Evolutionary conservation across 192 early-diverging fungal species (phyloP).

Genomic region (Lunasporangiospora selenospora): DNA sequence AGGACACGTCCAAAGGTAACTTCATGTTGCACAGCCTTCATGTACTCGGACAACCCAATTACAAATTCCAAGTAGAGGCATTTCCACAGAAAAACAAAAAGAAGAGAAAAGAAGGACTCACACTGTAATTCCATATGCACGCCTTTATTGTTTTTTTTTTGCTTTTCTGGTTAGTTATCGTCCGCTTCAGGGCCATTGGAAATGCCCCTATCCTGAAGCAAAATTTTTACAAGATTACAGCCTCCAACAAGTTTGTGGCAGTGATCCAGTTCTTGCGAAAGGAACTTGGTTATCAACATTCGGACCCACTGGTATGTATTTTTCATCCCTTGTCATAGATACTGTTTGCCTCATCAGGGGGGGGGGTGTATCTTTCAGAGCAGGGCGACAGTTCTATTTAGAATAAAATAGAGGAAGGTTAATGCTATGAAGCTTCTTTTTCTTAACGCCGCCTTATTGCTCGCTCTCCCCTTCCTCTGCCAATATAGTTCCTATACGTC

Average conservation of each 20-base stretch:
- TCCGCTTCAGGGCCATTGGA: constrained; percentile 83
- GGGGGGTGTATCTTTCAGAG: too few relatives aligned
- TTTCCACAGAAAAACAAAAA: too few relatives aligned
- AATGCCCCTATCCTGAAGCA: constrained; percentile 93
- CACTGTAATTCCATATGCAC: too few relatives aligned
- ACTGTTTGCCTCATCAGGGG: too few relatives aligned
- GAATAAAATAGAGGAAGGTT: background rate
- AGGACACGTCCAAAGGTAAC: constrained; percentile 57
- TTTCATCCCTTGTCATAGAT: background rate
- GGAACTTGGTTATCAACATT: constrained; percentile 77
- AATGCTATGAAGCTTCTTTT: background rate
- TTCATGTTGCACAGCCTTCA: too few relatives aligned
- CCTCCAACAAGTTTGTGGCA: constrained; percentile 82
- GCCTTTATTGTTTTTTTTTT: background rate
- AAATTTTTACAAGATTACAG: constrained; percentile 83
- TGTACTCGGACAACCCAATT: too few relatives aligned
- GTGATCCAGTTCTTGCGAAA: constrained; percentile 86
- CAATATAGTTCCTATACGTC: constrained; percentile 84
- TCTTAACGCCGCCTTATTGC: background rate
- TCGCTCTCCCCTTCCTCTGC: background rate
- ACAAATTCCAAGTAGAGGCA: too few relatives aligned
- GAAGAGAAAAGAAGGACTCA: too few relatives aligned
- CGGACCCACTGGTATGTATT: constrained; percentile 72
- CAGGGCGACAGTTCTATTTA: too few relatives aligned
- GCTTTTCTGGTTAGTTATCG: constrained; percentile 70